Conservation (phyloP, 129 eudicot genomes). For the Flaveria ramosissima region DNA sequence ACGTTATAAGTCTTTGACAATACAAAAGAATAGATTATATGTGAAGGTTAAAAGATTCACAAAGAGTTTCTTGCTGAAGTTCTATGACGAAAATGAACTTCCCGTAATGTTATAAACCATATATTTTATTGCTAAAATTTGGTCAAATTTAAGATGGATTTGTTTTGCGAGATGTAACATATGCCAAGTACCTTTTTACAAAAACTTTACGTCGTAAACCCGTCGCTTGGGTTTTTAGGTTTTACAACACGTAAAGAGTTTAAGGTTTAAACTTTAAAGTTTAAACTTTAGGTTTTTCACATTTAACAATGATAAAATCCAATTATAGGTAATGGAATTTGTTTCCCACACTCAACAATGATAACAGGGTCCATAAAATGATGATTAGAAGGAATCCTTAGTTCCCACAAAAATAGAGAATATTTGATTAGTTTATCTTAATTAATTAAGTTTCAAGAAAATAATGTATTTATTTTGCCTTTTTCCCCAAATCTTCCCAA, state of each 20-base stretch:
- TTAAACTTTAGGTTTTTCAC: not conserved
- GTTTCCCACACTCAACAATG: slow-evolving; percentile 56
- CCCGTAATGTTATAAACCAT: too few species aligned
- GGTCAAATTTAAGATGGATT: too few species aligned
- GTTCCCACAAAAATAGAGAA: slow-evolving; percentile 40
- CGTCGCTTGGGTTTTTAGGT: not conserved
- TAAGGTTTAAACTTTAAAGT: too few species aligned
- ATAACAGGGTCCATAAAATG: slow-evolving; percentile 47
- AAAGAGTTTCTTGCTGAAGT: too few species aligned
- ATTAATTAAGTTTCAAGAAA: slow-evolving; percentile 16
- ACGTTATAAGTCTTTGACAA: too few species aligned
- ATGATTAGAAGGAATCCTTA: slow-evolving; percentile 51
- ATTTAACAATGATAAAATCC: slow-evolving; percentile 12
- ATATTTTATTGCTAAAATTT: too few species aligned
- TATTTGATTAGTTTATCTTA: slow-evolving; percentile 18
- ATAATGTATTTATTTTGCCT: slow-evolving; percentile 5
- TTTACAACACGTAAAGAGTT: not conserved
- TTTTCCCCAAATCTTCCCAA: slow-evolving; percentile 27
- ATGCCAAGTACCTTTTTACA: too few species aligned
- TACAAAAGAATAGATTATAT: too few species aligned
- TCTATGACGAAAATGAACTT: too few species aligned
- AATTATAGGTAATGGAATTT: slow-evolving; percentile 41
- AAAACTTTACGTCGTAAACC: too few species aligned
- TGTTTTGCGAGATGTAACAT: too few species aligned
- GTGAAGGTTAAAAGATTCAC: too few species aligned